Conservation (phyloP, 768 basidiomycete species). For the Rhizopogon vesiculosus region DNA sequence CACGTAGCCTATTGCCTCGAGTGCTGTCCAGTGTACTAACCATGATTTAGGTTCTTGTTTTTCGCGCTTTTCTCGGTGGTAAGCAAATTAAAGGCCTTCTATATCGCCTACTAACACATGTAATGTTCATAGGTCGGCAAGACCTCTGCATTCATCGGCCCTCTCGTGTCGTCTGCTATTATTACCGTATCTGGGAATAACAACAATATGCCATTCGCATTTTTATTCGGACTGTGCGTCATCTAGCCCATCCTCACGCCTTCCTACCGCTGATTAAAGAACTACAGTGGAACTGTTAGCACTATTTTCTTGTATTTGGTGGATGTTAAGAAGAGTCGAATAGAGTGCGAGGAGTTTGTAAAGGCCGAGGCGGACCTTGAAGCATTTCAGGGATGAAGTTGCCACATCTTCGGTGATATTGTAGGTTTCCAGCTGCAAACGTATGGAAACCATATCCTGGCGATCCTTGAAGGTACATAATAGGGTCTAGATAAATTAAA, state of each 20-base stretch:
- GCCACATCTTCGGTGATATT: too few species aligned
- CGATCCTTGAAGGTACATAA: too few species aligned
- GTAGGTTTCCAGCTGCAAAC: not conserved
- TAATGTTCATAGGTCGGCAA: slow-evolving; percentile 49
- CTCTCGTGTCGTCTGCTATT: slow-evolving; percentile 70
- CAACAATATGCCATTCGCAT: slow-evolving; percentile 73
- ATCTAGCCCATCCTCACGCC: not conserved
- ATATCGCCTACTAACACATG: not conserved
- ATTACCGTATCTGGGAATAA: slow-evolving; percentile 65
- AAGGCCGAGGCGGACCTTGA: slow-evolving; percentile 44
- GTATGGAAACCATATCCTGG: too few species aligned
- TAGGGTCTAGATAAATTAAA: too few species aligned
- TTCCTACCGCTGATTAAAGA: not conserved
- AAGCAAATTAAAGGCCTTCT: slow-evolving; percentile 4
- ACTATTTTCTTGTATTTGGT: slow-evolving; percentile 58
- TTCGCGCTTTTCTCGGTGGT: slow-evolving; percentile 74
- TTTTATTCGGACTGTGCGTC: slow-evolving; percentile 63
- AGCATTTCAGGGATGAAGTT: slow-evolving; percentile 24
- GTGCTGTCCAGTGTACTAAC: not conserved
- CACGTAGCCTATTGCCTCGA: slow-evolving; percentile 21
- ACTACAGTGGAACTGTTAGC: slow-evolving; percentile 14
- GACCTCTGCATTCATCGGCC: slow-evolving; percentile 74
- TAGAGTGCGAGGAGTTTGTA: slow-evolving; percentile 60
- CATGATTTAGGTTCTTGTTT: slow-evolving; percentile 52
- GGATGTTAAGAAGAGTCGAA: slow-evolving; percentile 58